phyloP scores from a whole-genome alignment of 441 rosid species.

The Kokia cookei region DNA sequence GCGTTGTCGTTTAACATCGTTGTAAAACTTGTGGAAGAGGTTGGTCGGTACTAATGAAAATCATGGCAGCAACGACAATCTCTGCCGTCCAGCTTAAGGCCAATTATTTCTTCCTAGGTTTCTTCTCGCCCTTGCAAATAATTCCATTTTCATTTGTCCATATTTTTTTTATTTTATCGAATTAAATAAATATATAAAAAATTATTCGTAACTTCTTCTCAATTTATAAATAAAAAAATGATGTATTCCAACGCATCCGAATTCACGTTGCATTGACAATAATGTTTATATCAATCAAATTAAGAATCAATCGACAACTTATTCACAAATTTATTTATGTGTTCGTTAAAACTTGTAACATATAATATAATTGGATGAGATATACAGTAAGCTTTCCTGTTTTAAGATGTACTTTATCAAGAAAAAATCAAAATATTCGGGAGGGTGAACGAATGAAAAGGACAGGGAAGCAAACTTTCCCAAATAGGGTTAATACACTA shows the following conservation, averaged over 20 bases:
- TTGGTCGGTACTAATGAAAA: neutral
- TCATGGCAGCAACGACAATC: neutral
- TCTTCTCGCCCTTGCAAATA: neutral
- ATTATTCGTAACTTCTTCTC: fast-evolving
- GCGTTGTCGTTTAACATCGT: neutral
- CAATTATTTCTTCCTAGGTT: neutral
- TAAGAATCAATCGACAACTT: too few relatives aligned
- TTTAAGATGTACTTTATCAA: neutral
- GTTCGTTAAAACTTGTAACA: too few relatives aligned
- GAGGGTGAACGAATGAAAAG: neutral
- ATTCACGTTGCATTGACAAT: too few relatives aligned
- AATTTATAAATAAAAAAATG: fast-evolving
- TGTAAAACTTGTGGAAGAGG: neutral
- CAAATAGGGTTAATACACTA: neutral
- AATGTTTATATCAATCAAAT: too few relatives aligned
- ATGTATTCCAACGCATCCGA: fast-evolving
- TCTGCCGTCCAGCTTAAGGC: neutral
- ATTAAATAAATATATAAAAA: too few relatives aligned
- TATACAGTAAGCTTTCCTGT: too few relatives aligned
- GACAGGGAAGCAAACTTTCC: neutral
- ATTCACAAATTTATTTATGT: too few relatives aligned
- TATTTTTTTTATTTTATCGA: too few relatives aligned
- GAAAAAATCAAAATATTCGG: neutral
- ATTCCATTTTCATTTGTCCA: too few relatives aligned
- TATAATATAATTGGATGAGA: too few relatives aligned